Evolutionary conservation across 75 land plant genomes (phyloP).

Genomic region (Cupressus sempervirens): DNA sequence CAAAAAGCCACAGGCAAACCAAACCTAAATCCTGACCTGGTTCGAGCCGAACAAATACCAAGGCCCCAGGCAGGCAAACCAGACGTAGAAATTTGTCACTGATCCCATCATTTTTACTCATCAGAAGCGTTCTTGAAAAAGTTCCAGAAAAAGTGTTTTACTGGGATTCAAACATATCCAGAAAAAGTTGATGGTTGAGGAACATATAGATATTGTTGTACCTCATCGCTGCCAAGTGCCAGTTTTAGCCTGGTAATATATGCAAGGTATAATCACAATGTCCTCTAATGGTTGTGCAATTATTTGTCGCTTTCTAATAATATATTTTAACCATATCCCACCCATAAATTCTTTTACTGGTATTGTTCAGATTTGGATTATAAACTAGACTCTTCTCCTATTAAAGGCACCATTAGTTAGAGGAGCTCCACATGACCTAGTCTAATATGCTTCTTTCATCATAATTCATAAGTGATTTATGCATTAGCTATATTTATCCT

Average conservation of each 20-base stretch:
- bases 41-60: too few species aligned
- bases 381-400: not conserved
- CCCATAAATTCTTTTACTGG: not conserved
- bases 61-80: too few species aligned
- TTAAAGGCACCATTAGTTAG: not conserved
- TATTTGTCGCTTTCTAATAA: not conserved
- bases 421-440: not conserved
- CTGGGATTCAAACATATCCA: constrained; percentile 71
- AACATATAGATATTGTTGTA: constrained; percentile 35
- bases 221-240: constrained; percentile 72
- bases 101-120: constrained; percentile 77
- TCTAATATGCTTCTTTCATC: not conserved
- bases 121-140: constrained; percentile 62
- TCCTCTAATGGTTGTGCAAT: not conserved
- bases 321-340: not conserved
- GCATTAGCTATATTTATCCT: not conserved
- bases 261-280: constrained; percentile 73
- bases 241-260: constrained; percentile 92
- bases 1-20: too few species aligned
- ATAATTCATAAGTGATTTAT: not conserved
- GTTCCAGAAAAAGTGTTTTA: too few species aligned
- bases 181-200: constrained; percentile 54
- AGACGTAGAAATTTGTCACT: too few species aligned
- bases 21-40: too few species aligned
- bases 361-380: not conserved